phyloP scores from a whole-genome alignment of 2,329 filamentous ascomycete species.

The Colletotrichum sp. region DNA sequence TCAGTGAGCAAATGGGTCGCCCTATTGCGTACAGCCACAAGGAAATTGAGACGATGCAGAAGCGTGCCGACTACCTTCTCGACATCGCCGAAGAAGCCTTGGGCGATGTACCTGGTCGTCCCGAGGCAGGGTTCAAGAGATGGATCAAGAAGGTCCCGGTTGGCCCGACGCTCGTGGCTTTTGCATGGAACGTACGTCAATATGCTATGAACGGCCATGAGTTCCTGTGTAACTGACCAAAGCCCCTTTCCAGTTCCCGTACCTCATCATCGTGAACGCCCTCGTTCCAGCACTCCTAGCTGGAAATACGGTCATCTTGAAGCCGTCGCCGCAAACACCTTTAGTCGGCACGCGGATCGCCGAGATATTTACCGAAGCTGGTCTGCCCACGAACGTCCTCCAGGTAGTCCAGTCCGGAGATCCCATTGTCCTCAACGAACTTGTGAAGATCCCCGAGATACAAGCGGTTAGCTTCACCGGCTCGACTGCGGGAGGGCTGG shows the following conservation, averaged over 20 bases:
- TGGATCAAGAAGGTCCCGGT: slow-evolving; percentile 71
- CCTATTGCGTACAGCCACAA: slow-evolving; percentile 71
- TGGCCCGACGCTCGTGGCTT: slow-evolving; percentile 70
- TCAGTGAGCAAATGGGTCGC: slow-evolving; percentile 77
- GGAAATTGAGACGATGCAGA: slow-evolving; percentile 70
- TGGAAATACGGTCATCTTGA: slow-evolving; percentile 73
- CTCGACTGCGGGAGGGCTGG: neutral
- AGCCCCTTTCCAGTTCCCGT: slow-evolving; percentile 33
- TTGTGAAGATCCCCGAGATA: slow-evolving; percentile 44
- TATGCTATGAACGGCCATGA: too few relatives aligned
- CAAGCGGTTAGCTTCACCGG: neutral
- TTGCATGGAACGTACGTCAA: slow-evolving; percentile 69
- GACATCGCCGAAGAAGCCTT: slow-evolving; percentile 66
- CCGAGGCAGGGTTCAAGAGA: slow-evolving; percentile 70
- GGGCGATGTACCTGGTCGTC: slow-evolving; percentile 65
- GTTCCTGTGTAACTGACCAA: too few relatives aligned
- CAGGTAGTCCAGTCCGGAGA: slow-evolving; percentile 46
- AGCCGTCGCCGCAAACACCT: slow-evolving; percentile 68
- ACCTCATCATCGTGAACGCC: slow-evolving; percentile 75
- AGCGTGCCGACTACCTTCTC: slow-evolving; percentile 69
- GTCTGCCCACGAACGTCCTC: slow-evolving; percentile 64
- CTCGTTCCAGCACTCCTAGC: slow-evolving; percentile 58
- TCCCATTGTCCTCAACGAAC: slow-evolving; percentile 60
- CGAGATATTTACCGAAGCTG: slow-evolving; percentile 66
- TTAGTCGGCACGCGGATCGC: slow-evolving; percentile 71